phyloP scores from a whole-genome alignment of 2,329 filamentous ascomycete genomes.

The Pseudocercospora cruenta region DNA sequence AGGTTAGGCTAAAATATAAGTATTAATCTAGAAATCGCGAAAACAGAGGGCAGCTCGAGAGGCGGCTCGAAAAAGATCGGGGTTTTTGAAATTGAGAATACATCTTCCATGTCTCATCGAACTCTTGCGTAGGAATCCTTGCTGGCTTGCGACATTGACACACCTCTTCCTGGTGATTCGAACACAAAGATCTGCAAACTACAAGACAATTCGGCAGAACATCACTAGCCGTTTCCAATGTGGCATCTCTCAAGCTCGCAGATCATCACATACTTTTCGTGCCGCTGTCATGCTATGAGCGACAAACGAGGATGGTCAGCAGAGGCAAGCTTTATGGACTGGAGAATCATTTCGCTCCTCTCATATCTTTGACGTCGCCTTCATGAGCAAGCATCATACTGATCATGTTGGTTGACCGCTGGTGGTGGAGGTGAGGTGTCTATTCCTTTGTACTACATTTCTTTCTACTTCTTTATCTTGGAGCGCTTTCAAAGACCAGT shows the following conservation, averaged over 20 bases:
- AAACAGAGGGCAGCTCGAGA: too few species aligned
- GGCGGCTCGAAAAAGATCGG: too few species aligned
- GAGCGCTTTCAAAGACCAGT: background rate
- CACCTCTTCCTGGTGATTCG: background rate
- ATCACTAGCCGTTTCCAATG: background rate
- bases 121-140: background rate
- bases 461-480: background rate
- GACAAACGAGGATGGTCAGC: background rate
- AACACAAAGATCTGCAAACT: constrained; percentile 1
- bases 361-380: background rate
- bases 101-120: background rate
- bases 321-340: background rate
- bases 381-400: background rate
- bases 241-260: background rate
- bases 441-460: background rate
- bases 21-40: too few species aligned
- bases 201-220: background rate
- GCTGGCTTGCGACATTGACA: background rate
- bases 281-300: background rate
- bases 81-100: too few species aligned
- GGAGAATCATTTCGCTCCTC: background rate
- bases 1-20: too few species aligned
- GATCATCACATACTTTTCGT: background rate
- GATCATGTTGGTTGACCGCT: background rate
- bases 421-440: background rate